Base-by-base conservation (phyloP, 116 monocot species). In the Dioscorea cayenensis region DNA sequence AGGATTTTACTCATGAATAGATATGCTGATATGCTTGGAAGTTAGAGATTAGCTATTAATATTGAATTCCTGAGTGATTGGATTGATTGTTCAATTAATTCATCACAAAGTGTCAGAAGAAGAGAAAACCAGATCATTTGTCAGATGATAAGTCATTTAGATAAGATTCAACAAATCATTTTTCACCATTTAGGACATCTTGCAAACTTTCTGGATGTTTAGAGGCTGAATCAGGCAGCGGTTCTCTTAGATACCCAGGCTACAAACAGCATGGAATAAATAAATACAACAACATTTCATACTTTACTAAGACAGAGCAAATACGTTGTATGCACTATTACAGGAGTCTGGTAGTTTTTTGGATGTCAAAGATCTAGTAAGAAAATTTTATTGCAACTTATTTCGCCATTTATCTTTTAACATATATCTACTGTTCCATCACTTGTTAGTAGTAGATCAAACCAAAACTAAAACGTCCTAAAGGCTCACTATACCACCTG, bases 161-260 rank as follows among this genome's bases (percentile, higher is more conserved):
- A 37, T 63, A 69, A 49, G 73, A 18, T 11, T 49, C 27, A 27
- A 14, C 0, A 69, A 28, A 21, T 28, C 2, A 25, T n/a, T 13
- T 36, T 14, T 78, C 68, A 94, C 93, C 93, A 71, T 94, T 66
- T 49, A 94, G 83, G 78, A 89, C 76, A 64, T 79, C 79, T 60
- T 89, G 68, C 36, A 94, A 74, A 69, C 66, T 85, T 80, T 95
- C 95, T 71, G 92, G 89, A 63, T 73, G 73, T 9, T 67, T 50
- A 25, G 92, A 92, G n/a, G 92, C 95, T 9, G 87, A 81, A 80
- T 92, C 89, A 29, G 95, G 92, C 49, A 95, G 71, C 35, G 85
- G 81, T 65, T 92, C 84, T 27, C 67, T 66, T 7, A 95, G 78
- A 76, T 92, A 95, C 14, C 85, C 87, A 66, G 92, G 92, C 92